phyloP scores from a whole-genome alignment of 1,284 basidiomycete genomes.

The Apiotrichum sp. region DNA sequence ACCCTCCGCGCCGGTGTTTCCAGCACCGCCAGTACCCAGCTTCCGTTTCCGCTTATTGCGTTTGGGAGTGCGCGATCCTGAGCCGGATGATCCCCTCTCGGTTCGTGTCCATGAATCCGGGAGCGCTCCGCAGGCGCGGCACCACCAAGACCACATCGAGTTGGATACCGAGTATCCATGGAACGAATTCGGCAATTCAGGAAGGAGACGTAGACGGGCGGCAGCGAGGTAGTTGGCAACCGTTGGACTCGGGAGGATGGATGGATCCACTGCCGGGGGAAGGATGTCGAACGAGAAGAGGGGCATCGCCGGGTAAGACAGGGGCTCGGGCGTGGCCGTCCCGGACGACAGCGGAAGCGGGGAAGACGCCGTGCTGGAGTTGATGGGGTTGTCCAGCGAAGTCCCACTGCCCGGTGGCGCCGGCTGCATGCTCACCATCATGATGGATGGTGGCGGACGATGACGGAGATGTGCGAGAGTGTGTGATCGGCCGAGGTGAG shows the following conservation, averaged over 20 bases:
- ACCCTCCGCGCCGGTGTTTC: too few relatives aligned
- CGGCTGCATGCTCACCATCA: constrained; percentile 2
- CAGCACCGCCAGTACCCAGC: too few relatives aligned
- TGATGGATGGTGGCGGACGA: too few relatives aligned
- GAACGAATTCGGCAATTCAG: constrained; percentile 4
- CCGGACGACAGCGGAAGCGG: background rate
- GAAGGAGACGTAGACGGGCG: constrained; percentile 14
- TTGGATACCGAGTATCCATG: background rate
- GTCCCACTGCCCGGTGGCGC: too few relatives aligned
- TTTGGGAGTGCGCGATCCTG: background rate
- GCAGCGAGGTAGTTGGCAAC: constrained; percentile 11
- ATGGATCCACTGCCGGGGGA: constrained; percentile 10
- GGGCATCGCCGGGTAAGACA: background rate
- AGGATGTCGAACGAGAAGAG: constrained; percentile 1
- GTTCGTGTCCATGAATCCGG: constrained; percentile 14
- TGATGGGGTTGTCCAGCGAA: background rate
- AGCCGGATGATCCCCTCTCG: background rate
- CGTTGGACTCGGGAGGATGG: constrained; percentile 1
- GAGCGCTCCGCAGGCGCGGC: constrained; percentile 20
- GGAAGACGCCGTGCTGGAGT: too few relatives aligned
- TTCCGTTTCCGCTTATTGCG: background rate
- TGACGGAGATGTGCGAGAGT: too few relatives aligned
- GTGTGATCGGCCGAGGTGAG: too few relatives aligned
- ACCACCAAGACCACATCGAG: constrained; percentile 23
- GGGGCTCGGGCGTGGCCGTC: background rate